Conservation (phyloP, 2,329 filamentous ascomycete species). For the Neofusicoccum sp. region DNA sequence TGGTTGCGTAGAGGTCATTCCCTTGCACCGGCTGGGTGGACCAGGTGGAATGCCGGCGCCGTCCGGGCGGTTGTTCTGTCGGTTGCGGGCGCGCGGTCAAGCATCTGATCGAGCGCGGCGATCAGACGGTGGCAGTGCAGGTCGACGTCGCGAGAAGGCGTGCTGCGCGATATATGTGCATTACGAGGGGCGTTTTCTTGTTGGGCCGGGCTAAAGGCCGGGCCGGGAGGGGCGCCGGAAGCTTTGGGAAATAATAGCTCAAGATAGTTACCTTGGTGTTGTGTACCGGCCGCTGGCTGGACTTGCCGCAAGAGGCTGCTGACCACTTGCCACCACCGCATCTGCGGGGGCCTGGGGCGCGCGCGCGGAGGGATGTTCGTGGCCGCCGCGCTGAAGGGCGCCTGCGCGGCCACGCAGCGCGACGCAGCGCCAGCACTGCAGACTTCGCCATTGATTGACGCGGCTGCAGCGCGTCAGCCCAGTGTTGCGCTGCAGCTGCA, state of each 20-base stretch:
- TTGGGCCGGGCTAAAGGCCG: conserved; percentile 4
- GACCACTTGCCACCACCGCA: conserved; percentile 1
- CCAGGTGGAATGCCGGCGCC: conserved; percentile 1
- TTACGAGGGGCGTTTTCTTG: background rate
- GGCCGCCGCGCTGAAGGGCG: background rate
- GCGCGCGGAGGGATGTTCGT: background rate
- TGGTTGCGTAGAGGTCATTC: too few relatives aligned
- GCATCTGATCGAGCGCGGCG: conserved; percentile 2
- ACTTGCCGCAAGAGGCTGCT: background rate
- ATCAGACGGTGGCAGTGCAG: conserved; percentile 13
- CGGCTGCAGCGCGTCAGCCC: conserved; percentile 6
- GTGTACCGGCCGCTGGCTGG: background rate
- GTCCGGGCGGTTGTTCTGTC: background rate
- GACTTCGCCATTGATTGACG: background rate
- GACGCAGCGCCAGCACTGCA: background rate
- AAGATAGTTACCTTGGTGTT: conserved; percentile 8
- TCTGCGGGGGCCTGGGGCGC: background rate
- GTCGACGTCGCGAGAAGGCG: background rate
- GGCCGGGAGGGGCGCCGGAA: conserved; percentile 1
- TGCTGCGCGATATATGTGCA: conserved; percentile 9
- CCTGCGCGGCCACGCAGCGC: background rate
- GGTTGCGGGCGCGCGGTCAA: background rate
- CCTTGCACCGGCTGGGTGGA: conserved; percentile 1
- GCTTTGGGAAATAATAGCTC: background rate
- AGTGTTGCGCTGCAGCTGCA: conserved; percentile 6